Conservation (phyloP, 192 early-diverging fungal species). For the Anaeromyces robustus region DNA sequence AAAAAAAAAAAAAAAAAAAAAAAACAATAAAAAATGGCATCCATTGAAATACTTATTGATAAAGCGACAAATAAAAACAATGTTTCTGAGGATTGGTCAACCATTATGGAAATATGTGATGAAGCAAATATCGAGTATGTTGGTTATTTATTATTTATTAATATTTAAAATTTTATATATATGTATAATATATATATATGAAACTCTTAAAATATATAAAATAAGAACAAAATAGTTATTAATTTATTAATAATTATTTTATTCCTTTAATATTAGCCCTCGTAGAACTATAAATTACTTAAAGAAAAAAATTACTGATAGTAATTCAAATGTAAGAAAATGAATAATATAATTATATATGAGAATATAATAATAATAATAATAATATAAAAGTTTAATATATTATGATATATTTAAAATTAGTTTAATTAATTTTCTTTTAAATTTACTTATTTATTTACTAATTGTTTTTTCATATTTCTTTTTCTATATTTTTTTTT, state of each 20-base stretch:
- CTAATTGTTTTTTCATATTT: too few species aligned
- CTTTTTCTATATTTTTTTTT: too few species aligned
- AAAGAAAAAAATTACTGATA: constrained; percentile 14
- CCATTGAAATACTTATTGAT: constrained; percentile 4
- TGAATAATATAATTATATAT: too few species aligned
- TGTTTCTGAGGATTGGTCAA: constrained; percentile 85
- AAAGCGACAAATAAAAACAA: constrained; percentile 85
- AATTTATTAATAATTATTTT: too few species aligned
- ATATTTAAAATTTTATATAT: constrained; percentile 23
- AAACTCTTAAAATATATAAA: too few species aligned
- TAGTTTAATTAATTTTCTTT: too few species aligned
- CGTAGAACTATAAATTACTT: constrained; percentile 18
- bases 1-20: neutral
- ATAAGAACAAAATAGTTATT: too few species aligned
- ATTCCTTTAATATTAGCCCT: constrained; percentile 2
- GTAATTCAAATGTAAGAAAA: constrained; percentile 52
- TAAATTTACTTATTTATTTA: too few species aligned
- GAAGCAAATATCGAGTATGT: constrained; percentile 21
- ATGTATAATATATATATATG: too few species aligned
- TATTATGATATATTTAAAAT: too few species aligned
- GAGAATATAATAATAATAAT: too few species aligned
- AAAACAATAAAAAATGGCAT: neutral
- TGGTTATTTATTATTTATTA: constrained; percentile 4
- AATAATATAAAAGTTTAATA: too few species aligned
- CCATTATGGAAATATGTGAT: constrained; percentile 59